Base-by-base conservation (phyloP, 2,329 filamentous ascomycete species). In the Pleomassaria siparia region DNA sequence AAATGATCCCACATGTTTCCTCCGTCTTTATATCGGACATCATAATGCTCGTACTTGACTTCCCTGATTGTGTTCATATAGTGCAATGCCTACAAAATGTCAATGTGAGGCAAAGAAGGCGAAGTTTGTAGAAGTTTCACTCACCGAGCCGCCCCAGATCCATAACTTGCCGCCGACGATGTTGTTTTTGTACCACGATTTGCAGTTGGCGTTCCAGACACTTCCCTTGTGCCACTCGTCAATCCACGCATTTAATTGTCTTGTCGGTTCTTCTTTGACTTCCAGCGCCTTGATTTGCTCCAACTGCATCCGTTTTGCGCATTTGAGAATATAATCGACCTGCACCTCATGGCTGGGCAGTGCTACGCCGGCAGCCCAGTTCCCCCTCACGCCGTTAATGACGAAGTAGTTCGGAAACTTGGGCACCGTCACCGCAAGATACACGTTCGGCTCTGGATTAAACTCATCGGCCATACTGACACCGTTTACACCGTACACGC, bases 171-270 rank as follows among this genome's bases (percentile, higher is more conserved):
- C 51, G 20, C 35, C 48, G 20, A 36, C 13, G 11, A 22, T 36
- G 15, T 42, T 44, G 18, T 40, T 48, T 44, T 54, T 54, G 44
- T 53, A 56, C 54, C 54, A 54, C 12, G 32, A 43, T 11, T 41
- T 46, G 30, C 53, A 54, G 10, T 40, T 24, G 12, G 12, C 40
- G n/a, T 22, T 45, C 47, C 47, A 51, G 2, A 51, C 40, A 15
- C 10, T 35, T 3, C 25, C 26, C 21, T 53, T 46, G 15, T 54
- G 51, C 35, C 40, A 47, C 16, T 24, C 35, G 22, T 54, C 46
- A n/a, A 42, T 30, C 21, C 46, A 40, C 32, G 26, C n/a, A 12
- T 46, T 40, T 9, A 54, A 21, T 16, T 54, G 18, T 13, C 24
- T 26, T 9, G 30, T 37, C 7, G 40, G 16, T 4, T 46, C 40